Base-by-base conservation (phyloP, 768 basidiomycete species). In the Phlebiopsis flavidoalba region DNA sequence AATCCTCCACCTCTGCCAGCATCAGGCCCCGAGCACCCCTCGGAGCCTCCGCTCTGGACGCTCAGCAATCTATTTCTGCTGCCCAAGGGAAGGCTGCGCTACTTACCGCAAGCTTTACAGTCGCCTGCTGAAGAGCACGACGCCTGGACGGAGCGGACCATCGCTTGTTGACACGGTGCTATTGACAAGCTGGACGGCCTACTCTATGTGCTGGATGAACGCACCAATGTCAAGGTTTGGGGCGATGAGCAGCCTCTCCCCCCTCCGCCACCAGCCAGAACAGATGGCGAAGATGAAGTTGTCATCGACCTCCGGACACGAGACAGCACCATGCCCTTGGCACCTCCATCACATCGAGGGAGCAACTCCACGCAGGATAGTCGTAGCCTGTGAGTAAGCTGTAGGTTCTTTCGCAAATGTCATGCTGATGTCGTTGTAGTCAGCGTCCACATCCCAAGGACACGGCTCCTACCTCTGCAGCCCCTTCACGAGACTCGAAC, bases 101-200 rank as follows among this genome's bases (percentile, higher is more conserved):
- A 99, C 73, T n/a, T 58, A 58, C 19, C 45, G 45, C 3, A 95
- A 89, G 71, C 79, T 99, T 0, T 99, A 98, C 70, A 80, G 83
- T 53, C 84, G 89, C 98, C 98, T 77, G 87, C 85, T 69, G 95
- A 90, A 71, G 79, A 98, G 0, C 98, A 98, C 70, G 80, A 83
- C 54, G 84, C 89, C 53, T 76, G 98, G 49, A 76, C 98, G 52
- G 93, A 90, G 74, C 91, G 89, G 68, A 95, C 94, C 1, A 83
- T 85, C 26, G 87, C 91, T 4, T 94, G 95, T 17, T 80, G 98
- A 21, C 76, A 88, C 6, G 83, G 83, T 5, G 95, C 95, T 3
- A 79, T 94, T 62, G 89, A 91, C 60, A 88, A 87, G 65, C 76
- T 99, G 60, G 90, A 94, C 62, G 72, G 66, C 45, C 77, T 99